Evolutionary conservation across 176 grass and related monocot species (phyloP).

Genomic region (Melocanna baccifera): DNA sequence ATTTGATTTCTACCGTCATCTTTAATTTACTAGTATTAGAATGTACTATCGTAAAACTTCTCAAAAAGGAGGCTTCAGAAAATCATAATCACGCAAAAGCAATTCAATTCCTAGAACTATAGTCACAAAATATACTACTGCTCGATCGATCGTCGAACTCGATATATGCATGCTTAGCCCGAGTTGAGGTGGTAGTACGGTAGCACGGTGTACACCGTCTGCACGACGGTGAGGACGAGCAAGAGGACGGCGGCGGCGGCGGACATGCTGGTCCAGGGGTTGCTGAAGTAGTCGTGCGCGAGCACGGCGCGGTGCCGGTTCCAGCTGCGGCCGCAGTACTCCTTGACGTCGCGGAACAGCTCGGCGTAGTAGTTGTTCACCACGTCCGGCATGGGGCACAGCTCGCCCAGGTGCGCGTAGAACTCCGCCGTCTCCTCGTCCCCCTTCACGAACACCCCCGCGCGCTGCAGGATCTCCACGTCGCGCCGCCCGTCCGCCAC

Average conservation of each 20-base stretch:
- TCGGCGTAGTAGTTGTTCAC: conserved; percentile 39
- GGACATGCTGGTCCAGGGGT: conserved; percentile 57
- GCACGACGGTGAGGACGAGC: conserved; percentile 53
- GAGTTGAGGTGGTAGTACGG: conserved; percentile 14
- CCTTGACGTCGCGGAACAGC: conserved; percentile 16
- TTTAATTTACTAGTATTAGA: too few relatives aligned
- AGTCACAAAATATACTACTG: not conserved
- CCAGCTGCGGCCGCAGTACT: conserved; percentile 40
- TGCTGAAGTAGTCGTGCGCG: conserved; percentile 53
- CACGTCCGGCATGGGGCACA: conserved; percentile 31
- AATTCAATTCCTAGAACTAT: not conserved
- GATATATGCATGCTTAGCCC: not conserved
- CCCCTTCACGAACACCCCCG: conserved; percentile 28
- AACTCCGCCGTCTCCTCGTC: conserved; percentile 33
- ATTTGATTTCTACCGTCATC: too few relatives aligned
- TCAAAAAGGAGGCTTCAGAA: too few relatives aligned
- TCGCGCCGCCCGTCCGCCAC: conserved; percentile 26
- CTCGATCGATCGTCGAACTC: not conserved
- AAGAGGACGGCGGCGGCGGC: conserved; percentile 48
- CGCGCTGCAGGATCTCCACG: conserved; percentile 31
- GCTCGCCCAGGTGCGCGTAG: conserved; percentile 43
- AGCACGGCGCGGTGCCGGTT: conserved; percentile 44
- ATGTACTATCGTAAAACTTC: too few relatives aligned
- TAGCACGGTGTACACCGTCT: conserved; percentile 53
- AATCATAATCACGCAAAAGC: not conserved